Percentiles rank a stretch among this genome's conserved stretches.
Conservation (phyloP, 73 alveolate species). For the Blepharisma japonicum region DNA sequence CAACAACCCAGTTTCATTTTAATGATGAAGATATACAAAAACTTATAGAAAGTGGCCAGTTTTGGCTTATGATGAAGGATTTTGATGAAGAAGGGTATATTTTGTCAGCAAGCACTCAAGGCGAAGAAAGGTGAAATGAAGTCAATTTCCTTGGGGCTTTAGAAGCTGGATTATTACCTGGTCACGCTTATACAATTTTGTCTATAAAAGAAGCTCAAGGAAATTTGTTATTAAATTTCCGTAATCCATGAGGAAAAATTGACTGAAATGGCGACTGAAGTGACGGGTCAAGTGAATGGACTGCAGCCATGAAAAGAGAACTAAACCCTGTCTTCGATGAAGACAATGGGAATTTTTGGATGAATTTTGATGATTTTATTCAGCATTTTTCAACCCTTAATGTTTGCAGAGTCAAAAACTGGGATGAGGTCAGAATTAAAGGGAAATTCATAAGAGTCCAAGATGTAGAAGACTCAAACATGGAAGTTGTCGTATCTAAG, state of each 20-base stretch:
- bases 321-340: slow-evolving; percentile 73
- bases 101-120: slow-evolving; percentile 68
- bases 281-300: slow-evolving; percentile 84
- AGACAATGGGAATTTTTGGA: slow-evolving; percentile 93
- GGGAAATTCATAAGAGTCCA: slow-evolving; percentile 80
- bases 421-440: slow-evolving; percentile 86
- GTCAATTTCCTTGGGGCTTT: not conserved
- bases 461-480: not conserved
- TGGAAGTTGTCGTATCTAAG: slow-evolving; percentile 61
- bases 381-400: slow-evolving; percentile 62
- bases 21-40: no score
- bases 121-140: slow-evolving; percentile 35
- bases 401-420: slow-evolving; percentile 78
- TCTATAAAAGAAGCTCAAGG: slow-evolving; percentile 76
- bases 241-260: slow-evolving; percentile 94
- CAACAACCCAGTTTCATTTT: slow-evolving; percentile 41
- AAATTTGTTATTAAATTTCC: slow-evolving; percentile 64
- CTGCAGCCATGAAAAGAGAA: slow-evolving; percentile 47
- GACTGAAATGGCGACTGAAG: slow-evolving; percentile 98
- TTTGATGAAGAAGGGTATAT: slow-evolving; percentile 79
- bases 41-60: no score
- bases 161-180: slow-evolving; percentile 78
- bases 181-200: slow-evolving; percentile 89
- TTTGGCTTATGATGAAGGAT: no score
- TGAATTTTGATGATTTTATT: slow-evolving; percentile 84